phyloP scores from a whole-genome alignment of 495 filamentous ascomycete genomes.

The Pseudomonodictys pantanalensis region DNA sequence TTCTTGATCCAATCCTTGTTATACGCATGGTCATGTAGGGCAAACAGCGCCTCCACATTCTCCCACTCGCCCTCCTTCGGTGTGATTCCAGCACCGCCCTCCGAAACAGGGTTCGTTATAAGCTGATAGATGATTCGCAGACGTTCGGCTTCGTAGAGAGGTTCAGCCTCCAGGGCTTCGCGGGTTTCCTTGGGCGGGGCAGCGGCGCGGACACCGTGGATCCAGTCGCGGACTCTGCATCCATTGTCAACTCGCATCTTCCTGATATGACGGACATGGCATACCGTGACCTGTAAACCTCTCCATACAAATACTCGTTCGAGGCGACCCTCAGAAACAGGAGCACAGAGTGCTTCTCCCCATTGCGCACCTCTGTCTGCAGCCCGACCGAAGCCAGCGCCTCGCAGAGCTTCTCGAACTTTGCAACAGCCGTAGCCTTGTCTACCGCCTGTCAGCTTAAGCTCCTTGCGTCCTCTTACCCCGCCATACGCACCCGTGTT shows the following conservation, averaged over 20 bases:
- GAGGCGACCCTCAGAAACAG: constrained; percentile 80
- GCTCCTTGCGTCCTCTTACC: neutral
- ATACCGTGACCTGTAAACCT: constrained; percentile 57
- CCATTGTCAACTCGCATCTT: constrained; percentile 6
- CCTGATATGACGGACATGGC: neutral
- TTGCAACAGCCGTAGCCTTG: constrained; percentile 61
- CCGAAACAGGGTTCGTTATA: constrained; percentile 74
- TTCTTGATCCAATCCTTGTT: constrained; percentile 88
- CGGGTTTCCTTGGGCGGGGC: constrained; percentile 75
- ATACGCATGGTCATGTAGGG: constrained; percentile 81
- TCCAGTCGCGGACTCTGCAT: constrained; percentile 90
- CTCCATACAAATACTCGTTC: constrained; percentile 55
- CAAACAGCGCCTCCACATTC: constrained; percentile 78
- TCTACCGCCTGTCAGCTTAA: constrained; percentile 48
- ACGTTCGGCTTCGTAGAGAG: constrained; percentile 82
- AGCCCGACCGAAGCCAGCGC: constrained; percentile 72
- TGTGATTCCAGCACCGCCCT: constrained; percentile 88
- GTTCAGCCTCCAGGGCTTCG: constrained; percentile 59
- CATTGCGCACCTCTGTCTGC: constrained; percentile 78
- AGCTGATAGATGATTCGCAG: constrained; percentile 80
- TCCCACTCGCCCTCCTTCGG: constrained; percentile 81
- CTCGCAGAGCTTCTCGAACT: constrained; percentile 72
- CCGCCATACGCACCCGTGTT: constrained; percentile 52
- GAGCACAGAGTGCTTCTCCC: constrained; percentile 71
- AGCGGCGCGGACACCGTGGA: constrained; percentile 77